A percentile compares a stretch with the other conserved stretches of the same genome.
Evolutionary conservation across 306 rosid species (phyloP).

Genomic region (Prunus dulcis): DNA sequence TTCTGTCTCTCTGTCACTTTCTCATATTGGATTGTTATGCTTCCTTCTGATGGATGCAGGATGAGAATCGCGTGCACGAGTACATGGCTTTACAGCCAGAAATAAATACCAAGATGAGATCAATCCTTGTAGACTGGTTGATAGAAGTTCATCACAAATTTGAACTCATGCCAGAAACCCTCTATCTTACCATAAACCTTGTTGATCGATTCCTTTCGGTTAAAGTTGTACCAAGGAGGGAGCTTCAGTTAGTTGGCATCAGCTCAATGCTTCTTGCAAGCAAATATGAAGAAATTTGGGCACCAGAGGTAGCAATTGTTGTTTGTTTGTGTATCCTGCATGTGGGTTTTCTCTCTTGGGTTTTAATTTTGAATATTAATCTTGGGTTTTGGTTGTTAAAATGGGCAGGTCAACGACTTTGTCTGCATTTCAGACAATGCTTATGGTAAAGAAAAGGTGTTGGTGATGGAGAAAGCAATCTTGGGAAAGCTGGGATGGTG

Average conservation of each 20-base stretch:
- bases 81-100: constrained; percentile 72
- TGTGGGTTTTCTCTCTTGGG: not conserved
- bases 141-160: constrained; percentile 79
- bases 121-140: constrained; percentile 89
- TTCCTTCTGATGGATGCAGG: constrained; percentile 34
- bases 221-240: constrained; percentile 63
- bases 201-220: constrained; percentile 67
- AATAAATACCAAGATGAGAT: constrained; percentile 77
- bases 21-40: not conserved
- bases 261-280: constrained; percentile 86
- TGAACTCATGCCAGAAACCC: constrained; percentile 79
- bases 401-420: constrained; percentile 77
- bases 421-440: constrained; percentile 81
- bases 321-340: not conserved
- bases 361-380: not conserved
- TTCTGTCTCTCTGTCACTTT: not conserved
- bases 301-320: constrained; percentile 63
- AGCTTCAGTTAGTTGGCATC: constrained; percentile 83
- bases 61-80: constrained; percentile 42
- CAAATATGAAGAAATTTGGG: constrained; percentile 94
- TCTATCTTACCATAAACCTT: constrained; percentile 62
- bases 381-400: not conserved
- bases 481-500: constrained; percentile 74
- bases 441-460: constrained; percentile 52
- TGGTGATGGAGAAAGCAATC: constrained; percentile 75